Base-by-base conservation (phyloP, 2,329 filamentous ascomycete species). In the Ophiosphaerella korrae region DNA sequence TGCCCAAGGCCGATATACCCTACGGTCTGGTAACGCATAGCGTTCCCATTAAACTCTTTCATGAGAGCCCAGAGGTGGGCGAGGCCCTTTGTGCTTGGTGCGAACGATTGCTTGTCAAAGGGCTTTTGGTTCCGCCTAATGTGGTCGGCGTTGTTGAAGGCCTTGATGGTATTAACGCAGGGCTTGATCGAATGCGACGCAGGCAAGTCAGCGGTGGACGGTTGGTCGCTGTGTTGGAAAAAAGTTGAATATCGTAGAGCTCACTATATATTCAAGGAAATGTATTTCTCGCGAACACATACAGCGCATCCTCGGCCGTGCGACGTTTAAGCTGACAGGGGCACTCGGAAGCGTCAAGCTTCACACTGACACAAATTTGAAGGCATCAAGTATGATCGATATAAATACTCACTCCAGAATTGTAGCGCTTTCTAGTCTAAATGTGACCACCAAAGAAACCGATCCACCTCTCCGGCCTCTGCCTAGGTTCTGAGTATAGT, bases 11-110 rank as follows among this genome's bases (percentile, higher is more conserved):
- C 3, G 45, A 56, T 14, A 70, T 73, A 1, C 70, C 72, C 0
- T 72, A 75, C 0, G 78, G 78, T 0, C 76, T 85, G 0, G 67
- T 76, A 5, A 80, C 85, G 49, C 88, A 90, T 63, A 83, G 79
- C 0, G 85, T 92, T 0, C 88, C 88, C 0, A 89, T 92, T 54
- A 92, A 92, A 70, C 64, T 90, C 3, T 92, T 90, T 63, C 89
- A 92, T 64, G 84, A 88, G 50, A 79, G 86, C 0, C 81, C 84
- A 0, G 77, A 78, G 1, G 77, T 91, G 0, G 89, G 89, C 0
- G 81, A 85, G 55, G 78, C 78, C 0, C 67, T 90, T 46, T 84
- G 84, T 11, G 67, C 75, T 1, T 92, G 88, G 88, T 74, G 90
- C 23, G 88, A 90, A 67, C 74, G 78, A 21, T 70, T 92, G n/a